Percentiles rank a stretch among this genome's conserved stretches.
phyloP scores from a whole-genome alignment of 1,284 basidiomycete species.

The Stygiomarasmius scandens region DNA sequence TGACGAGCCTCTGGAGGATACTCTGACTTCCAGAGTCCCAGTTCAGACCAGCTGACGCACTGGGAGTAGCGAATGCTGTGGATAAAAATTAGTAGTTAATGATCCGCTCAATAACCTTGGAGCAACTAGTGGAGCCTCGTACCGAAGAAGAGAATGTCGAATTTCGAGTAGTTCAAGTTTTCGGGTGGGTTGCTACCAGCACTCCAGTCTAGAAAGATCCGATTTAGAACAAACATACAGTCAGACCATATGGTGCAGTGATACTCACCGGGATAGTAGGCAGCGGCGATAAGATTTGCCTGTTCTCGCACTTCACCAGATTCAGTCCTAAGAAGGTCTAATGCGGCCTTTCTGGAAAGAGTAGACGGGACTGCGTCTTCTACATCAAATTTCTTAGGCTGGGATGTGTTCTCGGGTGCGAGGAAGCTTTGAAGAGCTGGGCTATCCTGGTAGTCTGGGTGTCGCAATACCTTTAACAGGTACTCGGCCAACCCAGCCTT shows the following conservation, averaged over 20 bases:
- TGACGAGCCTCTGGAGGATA: conserved; percentile 66
- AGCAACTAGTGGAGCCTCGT: conserved; percentile 13
- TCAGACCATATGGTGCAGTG: not conserved
- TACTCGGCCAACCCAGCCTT: conserved; percentile 50
- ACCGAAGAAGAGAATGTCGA: conserved; percentile 74
- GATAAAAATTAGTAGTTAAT: not conserved
- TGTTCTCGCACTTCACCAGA: conserved; percentile 4
- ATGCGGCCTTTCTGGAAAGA: conserved; percentile 43
- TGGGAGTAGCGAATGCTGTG: conserved; percentile 73
- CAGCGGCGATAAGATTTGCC: conserved; percentile 37
- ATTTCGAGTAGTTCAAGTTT: conserved; percentile 67
- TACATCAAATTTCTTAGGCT: conserved; percentile 33
- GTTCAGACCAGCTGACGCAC: conserved; percentile 54
- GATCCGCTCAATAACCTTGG: not conserved
- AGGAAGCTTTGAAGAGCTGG: conserved; percentile 43
- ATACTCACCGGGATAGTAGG: conserved; percentile 51
- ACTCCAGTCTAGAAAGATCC: conserved; percentile 61
- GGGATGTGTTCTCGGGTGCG: conserved; percentile 21
- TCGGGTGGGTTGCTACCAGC: conserved; percentile 60
- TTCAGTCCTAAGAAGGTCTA: conserved; percentile 24
- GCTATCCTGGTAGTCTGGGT: conserved; percentile 34
- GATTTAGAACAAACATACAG: not conserved
- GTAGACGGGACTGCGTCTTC: conserved; percentile 51
- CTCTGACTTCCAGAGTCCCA: conserved; percentile 58
- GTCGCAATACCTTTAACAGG: conserved; percentile 40